phyloP scores from a whole-genome alignment of 495 filamentous ascomycete genomes.

The Podospora tetraspora region DNA sequence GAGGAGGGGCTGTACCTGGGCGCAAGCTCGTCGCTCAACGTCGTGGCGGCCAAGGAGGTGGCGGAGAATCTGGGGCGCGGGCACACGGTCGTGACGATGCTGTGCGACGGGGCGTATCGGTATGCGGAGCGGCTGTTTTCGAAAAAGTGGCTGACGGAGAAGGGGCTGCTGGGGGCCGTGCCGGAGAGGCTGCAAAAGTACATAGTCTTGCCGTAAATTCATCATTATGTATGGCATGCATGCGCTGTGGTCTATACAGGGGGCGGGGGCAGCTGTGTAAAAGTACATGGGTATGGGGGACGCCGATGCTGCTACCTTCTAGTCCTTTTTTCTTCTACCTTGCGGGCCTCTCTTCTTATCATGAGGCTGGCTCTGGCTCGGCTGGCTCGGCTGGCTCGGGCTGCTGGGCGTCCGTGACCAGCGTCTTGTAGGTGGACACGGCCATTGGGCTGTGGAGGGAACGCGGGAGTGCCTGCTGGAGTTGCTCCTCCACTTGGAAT shows the following conservation, averaged over 20 bases:
- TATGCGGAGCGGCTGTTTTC: conserved; percentile 94
- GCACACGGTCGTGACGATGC: conserved; percentile 84
- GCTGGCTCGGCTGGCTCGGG: not conserved
- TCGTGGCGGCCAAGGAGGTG: conserved; percentile 90
- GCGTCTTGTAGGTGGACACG: conserved; percentile 19
- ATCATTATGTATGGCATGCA: not conserved
- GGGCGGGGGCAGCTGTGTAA: not conserved
- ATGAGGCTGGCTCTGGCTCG: not conserved
- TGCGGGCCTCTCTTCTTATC: not conserved
- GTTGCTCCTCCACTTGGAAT: conserved; percentile 9
- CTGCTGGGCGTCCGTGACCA: conserved; percentile 18
- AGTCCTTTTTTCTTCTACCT: not conserved
- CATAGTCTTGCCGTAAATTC: conserved; percentile 70
- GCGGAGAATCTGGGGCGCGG: conserved; percentile 86
- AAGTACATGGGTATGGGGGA: not conserved
- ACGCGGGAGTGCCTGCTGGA: not conserved
- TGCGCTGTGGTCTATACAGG: not conserved
- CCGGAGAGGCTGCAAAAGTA: conserved; percentile 85
- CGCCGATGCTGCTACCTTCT: not conserved
- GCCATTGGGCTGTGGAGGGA: conserved; percentile 10
- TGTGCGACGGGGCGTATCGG: conserved; percentile 92
- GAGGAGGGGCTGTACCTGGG: conserved; percentile 97
- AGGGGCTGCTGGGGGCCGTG: conserved; percentile 76
- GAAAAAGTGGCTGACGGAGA: conserved; percentile 77
- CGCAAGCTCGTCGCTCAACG: conserved; percentile 86